Conservation (phyloP, 2,329 filamentous ascomycete species). For the Lachnellula suecica region DNA sequence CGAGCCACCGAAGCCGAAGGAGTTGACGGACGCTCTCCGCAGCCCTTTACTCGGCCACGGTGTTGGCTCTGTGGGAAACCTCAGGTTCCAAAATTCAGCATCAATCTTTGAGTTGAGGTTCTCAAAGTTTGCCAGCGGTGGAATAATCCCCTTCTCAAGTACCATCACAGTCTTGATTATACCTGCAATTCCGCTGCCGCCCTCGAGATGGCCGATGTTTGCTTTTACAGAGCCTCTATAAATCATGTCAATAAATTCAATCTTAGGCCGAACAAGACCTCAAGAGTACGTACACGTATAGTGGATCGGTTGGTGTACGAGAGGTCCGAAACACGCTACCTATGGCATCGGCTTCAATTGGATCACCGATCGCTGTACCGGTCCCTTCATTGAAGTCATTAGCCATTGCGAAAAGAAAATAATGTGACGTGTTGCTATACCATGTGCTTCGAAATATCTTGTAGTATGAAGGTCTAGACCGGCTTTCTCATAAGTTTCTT, state of each 20-base stretch:
- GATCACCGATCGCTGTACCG: conserved; percentile 17
- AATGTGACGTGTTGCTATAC: no score
- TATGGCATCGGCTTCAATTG: conserved; percentile 15
- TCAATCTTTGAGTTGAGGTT: neutral
- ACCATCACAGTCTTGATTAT: conserved; percentile 14
- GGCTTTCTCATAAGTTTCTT: conserved; percentile 5
- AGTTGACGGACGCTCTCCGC: conserved; percentile 20
- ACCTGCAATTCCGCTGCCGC: conserved; percentile 7
- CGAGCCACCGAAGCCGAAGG: conserved; percentile 23
- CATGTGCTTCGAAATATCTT: conserved; percentile 19
- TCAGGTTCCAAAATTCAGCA: conserved; percentile 25
- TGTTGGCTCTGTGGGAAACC: neutral
- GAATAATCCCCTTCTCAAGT: conserved; percentile 34
- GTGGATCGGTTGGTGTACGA: neutral
- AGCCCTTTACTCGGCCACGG: conserved; percentile 3
- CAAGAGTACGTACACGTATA: neutral
- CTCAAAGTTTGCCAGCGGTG: conserved; percentile 7
- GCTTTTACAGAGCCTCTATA: conserved; percentile 22
- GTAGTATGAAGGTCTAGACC: conserved; percentile 6
- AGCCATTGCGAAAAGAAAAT: no score
- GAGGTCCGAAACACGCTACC: conserved; percentile 9
- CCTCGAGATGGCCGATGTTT: conserved; percentile 26
- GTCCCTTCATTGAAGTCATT: no score
- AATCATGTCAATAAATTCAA: neutral
- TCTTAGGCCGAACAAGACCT: neutral